Evolutionary conservation across 306 rosid genomes (phyloP), one percentile per base, ranked within the genome.

Genomic region (Gynostemma pentaphyllum): DNA sequence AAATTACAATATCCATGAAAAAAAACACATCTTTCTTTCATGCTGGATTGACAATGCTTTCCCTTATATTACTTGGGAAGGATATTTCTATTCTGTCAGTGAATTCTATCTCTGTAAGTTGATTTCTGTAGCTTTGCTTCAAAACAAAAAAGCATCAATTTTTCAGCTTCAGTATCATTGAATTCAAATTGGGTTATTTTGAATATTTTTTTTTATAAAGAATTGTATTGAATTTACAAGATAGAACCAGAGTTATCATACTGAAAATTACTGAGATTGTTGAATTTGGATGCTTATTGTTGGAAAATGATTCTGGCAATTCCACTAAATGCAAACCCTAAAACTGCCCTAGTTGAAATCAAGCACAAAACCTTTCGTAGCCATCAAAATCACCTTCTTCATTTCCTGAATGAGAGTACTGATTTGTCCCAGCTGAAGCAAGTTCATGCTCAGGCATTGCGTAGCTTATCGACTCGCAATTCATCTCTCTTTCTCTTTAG

Each of bases 391-490:
- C 75, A 48, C 71, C 83, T 87, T 54, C 72, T 82, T 74, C 80
- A 72, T 19, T 64, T 90, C 24, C 28, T 87, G 28, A 81, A 59
- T 46, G 12, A 83, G 34, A 49, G 81, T 7, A 69, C 66, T 1
- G 5, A 45, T 41, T 72, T 85, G 69, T 51, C 87, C 36, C 77
- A 67, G 8, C 79, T 90, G 62, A 83, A 83, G 66, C 95, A 85
- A 72, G 82, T 90, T 5, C 97, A 87, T 54, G 90, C 91, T n/a
- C 91, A 75, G 48, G 67, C 77, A 23, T 72, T 90, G 32, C 97
- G 97, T 21, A 68, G 84, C 50, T 66, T 72, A 13, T 59, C 82
- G 12, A 22, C 71, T 71, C 30, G 45, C 60, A 68, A 74, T 50
- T 79, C 89, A 6, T 21, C 79, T 30, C 75, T 74, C 63, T 81